phyloP scores from a whole-genome alignment of 495 filamentous ascomycete genomes.

The Lasiosphaeria miniovina region DNA sequence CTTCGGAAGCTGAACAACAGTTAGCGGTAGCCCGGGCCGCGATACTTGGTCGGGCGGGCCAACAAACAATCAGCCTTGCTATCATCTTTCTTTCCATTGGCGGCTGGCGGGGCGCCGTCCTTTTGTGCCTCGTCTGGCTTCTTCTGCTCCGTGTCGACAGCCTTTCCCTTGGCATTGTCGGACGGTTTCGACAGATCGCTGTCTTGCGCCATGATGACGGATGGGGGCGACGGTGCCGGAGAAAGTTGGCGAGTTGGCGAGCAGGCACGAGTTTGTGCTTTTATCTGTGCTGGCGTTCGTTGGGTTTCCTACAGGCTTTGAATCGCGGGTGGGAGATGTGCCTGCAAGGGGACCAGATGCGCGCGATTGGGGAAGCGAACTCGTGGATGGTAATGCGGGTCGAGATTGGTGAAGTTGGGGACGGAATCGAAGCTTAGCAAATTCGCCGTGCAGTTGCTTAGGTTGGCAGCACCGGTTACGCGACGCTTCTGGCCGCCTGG shows the following conservation, averaged over 20 bases:
- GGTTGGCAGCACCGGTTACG: conserved; percentile 34
- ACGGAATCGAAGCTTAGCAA: conserved; percentile 26
- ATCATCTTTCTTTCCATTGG: conserved; percentile 74
- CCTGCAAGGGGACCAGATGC: not conserved
- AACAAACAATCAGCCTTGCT: conserved; percentile 48
- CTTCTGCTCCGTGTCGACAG: conserved; percentile 54
- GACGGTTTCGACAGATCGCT: conserved; percentile 77
- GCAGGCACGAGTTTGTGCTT: not conserved
- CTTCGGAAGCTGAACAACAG: conserved; percentile 50
- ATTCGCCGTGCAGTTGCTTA: conserved; percentile 17
- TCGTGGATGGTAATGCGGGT: conserved; percentile 7
- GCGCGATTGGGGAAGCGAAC: not conserved
- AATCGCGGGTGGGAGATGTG: not conserved
- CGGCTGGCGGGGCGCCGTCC: conserved; percentile 61
- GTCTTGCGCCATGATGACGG: conserved; percentile 76
- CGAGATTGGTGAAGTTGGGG: conserved; percentile 5
- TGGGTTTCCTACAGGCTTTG: not conserved
- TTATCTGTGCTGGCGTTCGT: not conserved
- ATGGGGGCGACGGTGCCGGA: not conserved
- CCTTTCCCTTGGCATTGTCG: conserved; percentile 97
- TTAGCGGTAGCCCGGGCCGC: conserved; percentile 19
- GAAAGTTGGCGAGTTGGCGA: not conserved
- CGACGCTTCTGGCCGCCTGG: conserved; percentile 42
- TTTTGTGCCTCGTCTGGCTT: conserved; percentile 66
- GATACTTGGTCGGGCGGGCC: conserved; percentile 6